Evolutionary conservation across 257 asterid genomes (phyloP), one percentile per base, ranked within the genome.

Genomic region (Cinchona pubescens): DNA sequence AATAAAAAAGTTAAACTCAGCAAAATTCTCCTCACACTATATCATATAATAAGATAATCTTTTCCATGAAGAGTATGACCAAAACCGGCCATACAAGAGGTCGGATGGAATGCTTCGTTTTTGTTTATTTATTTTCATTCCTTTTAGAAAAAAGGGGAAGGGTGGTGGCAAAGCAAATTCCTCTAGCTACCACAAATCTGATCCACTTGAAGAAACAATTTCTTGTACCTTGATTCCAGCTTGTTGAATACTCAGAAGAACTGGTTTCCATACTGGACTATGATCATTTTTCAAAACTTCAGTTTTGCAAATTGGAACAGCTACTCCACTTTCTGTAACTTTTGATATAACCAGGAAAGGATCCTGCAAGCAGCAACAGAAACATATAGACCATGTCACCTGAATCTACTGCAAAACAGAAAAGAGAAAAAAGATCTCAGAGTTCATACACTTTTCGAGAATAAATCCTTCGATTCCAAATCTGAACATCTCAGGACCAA

Each of bases 221-320:
- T 67, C 27, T 68, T 65, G 79, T 90, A 95, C 99, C 99, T 95
- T 95, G 91, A 97, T 89, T 72, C 99, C 99, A 79, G 89, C 87
- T 89, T 91, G 98, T 87, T 95, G 98, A 78, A 95, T 82, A 62
- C 92, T 90, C 87, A 95, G 74, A 76, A 62, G 81, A 74, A 91
- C 64, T 66, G 89, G 92, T 79, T 92, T 90, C 99, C 99, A 95
- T 74, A 69, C 88, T 25, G 99, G 99, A 68, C 79, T 83, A 69
- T 86, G 93, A 38, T 95, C 91, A 79, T 95, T 91, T 85, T 89
- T 88, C 82, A 95, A 72, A 82, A 91, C 98, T 85, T 95, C 99
- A 69, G 99, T 95, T 89, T 95, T 95, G 94, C 94, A 89, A 80
- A 95, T 84, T 78, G 99, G 99, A 82, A 91, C 83, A 25, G 85